Percentiles rank a stretch among this genome's conserved stretches.
These are phyloP conservation scores for Zymoseptoria ardabiliae DNA, from an alignment of 2,329 filamentous ascomycete genomes.

Conservation along the genomic window DNA sequence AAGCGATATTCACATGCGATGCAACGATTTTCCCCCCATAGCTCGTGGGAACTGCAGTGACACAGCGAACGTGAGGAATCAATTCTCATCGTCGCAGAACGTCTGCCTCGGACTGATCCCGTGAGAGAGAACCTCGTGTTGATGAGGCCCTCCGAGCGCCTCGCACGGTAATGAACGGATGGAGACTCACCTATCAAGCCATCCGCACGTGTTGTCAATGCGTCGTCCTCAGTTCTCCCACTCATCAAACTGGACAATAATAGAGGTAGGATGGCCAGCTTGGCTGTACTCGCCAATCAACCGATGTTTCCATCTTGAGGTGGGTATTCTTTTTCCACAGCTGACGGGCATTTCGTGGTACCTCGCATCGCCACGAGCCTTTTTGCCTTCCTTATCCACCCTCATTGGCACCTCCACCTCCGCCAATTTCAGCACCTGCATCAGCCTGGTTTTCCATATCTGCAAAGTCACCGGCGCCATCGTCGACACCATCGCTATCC, in stretches of 20 bases:
- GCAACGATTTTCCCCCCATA: background rate
- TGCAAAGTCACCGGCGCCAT: conserved; percentile 2
- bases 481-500: background rate
- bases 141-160: background rate
- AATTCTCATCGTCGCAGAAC: too few relatives aligned
- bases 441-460: background rate
- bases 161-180: background rate
- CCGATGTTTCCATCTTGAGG: too few relatives aligned
- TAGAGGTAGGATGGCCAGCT: too few relatives aligned
- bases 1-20: background rate
- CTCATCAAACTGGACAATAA: too few relatives aligned
- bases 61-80: too few relatives aligned
- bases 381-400: background rate
- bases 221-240: too few relatives aligned
- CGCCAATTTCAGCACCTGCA: background rate
- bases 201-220: background rate
- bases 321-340: too few relatives aligned
- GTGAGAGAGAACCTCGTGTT: too few relatives aligned
- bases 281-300: too few relatives aligned
- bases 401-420: background rate
- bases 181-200: background rate
- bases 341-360: too few relatives aligned
- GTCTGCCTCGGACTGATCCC: too few relatives aligned
- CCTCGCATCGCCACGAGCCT: too few relatives aligned
- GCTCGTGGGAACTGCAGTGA: background rate